Conservation (phyloP, 768 basidiomycete genomes). For the Ephemerocybe angulata region DNA sequence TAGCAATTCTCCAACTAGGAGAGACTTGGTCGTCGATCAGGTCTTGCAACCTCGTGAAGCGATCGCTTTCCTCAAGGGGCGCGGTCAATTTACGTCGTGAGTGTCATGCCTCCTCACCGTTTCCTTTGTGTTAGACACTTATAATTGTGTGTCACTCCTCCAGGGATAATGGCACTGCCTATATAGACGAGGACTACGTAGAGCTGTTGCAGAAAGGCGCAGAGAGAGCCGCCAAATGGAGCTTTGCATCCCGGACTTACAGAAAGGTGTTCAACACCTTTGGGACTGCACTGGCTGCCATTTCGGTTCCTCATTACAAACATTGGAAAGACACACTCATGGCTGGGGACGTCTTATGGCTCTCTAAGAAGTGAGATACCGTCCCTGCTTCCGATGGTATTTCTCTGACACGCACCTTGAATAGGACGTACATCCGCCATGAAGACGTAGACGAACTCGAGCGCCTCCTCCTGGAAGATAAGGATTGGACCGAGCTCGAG, state of each 20-base stretch:
- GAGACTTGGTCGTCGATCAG: background rate
- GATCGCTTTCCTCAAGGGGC: background rate
- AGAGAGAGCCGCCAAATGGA: background rate
- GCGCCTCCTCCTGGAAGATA: constrained; percentile 8
- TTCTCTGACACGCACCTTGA: too few relatives aligned
- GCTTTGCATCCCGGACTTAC: too few relatives aligned
- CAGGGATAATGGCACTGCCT: background rate
- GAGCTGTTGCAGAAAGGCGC: background rate
- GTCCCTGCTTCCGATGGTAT: too few relatives aligned
- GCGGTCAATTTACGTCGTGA: background rate
- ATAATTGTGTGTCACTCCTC: background rate
- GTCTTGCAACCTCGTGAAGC: background rate
- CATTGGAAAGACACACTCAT: too few relatives aligned
- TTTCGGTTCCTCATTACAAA: too few relatives aligned
- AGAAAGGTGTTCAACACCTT: too few relatives aligned
- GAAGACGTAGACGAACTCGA: constrained; percentile 16
- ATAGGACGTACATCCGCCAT: constrained; percentile 13
- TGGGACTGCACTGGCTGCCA: too few relatives aligned
- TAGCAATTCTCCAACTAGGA: background rate
- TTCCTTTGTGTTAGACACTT: background rate
- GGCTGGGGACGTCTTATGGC: too few relatives aligned
- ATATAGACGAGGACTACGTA: background rate
- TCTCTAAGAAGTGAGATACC: too few relatives aligned
- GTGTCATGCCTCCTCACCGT: background rate
- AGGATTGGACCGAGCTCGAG: constrained; percentile 12